Percentiles rank a stretch among this genome's conserved stretches.
phyloP scores from a whole-genome alignment of 1,139 yeast species.

The Debaryomyces psychrophilus region DNA sequence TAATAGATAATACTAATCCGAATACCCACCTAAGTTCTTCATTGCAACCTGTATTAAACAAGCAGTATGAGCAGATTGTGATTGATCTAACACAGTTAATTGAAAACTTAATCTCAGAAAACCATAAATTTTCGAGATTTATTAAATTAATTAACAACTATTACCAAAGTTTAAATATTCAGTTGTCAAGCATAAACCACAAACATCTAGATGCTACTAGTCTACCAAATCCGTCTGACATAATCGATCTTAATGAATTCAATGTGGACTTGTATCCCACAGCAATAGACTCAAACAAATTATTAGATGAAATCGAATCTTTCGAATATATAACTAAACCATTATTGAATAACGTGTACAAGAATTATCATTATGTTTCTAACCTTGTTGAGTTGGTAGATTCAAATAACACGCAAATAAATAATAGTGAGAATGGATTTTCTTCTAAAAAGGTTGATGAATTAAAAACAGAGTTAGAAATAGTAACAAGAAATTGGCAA shows the following conservation, averaged over 20 bases:
- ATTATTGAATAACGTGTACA: conserved; percentile 32
- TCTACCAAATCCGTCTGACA: conserved; percentile 39
- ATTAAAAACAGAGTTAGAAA: conserved; percentile 40
- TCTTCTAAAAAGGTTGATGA: conserved; percentile 23
- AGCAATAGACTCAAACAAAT: conserved; percentile 21
- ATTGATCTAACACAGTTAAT: conserved; percentile 42
- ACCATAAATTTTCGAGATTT: conserved; percentile 40
- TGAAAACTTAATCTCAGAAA: conserved; percentile 44
- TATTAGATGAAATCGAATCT: conserved; percentile 39
- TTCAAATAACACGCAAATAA: conserved; percentile 8
- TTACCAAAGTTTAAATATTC: conserved; percentile 27
- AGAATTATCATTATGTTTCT: conserved; percentile 32
- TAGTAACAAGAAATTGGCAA: conserved; percentile 44
- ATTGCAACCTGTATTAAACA: conserved; percentile 25
- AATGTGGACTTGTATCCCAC: conserved; percentile 16
- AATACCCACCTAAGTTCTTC: conserved; percentile 12
- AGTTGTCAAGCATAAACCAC: conserved; percentile 24
- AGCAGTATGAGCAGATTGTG: conserved; percentile 43
- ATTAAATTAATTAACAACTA: conserved; percentile 36
- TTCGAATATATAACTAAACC: conserved; percentile 43
- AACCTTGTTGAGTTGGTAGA: conserved; percentile 26
- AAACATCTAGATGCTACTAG: conserved; percentile 15
- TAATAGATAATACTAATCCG: conserved; percentile 29
- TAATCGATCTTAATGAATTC: conserved; percentile 29
- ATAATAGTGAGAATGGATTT: conserved; percentile 12